These are phyloP conservation scores for Phytophthora meadii DNA, from an alignment of 352 stramenopile genomes.

Conservation along the genomic window DNA sequence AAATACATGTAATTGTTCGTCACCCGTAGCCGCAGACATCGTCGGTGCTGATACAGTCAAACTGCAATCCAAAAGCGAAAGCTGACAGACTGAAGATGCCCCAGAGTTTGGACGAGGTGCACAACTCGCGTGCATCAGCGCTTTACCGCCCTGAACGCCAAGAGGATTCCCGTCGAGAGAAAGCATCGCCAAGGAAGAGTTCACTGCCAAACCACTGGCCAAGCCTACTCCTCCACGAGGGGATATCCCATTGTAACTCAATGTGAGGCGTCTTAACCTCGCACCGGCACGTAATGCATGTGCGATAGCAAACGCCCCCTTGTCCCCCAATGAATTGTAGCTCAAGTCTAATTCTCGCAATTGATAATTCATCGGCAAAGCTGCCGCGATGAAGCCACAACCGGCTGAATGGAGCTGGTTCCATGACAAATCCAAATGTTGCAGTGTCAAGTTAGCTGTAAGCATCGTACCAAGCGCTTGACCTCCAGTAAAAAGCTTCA, in stretches of 20 bases:
- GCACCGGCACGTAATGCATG: slow-evolving; percentile 63
- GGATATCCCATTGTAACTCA: slow-evolving; percentile 77
- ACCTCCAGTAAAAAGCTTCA: slow-evolving; percentile 52
- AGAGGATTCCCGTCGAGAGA: slow-evolving; percentile 69
- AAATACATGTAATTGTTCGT: slow-evolving; percentile 57
- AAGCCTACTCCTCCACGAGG: slow-evolving; percentile 60
- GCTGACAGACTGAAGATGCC: slow-evolving; percentile 38
- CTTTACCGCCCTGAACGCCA: slow-evolving; percentile 58
- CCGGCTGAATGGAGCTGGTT: slow-evolving; percentile 71
- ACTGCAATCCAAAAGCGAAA: slow-evolving; percentile 68
- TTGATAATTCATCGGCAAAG: slow-evolving; percentile 71
- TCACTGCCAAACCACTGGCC: slow-evolving; percentile 58
- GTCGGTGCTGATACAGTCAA: slow-evolving; percentile 29
- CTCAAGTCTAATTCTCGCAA: slow-evolving; percentile 64
- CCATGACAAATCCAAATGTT: slow-evolving; percentile 85
- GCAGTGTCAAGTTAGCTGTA: slow-evolving; percentile 76
- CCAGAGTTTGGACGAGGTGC: slow-evolving; percentile 13
- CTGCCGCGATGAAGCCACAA: slow-evolving; percentile 48
- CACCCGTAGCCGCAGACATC: slow-evolving; percentile 22
- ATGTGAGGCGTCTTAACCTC: slow-evolving; percentile 45
- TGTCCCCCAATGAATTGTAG: slow-evolving; percentile 70
- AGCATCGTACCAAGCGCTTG: slow-evolving; percentile 86
- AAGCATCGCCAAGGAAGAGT: slow-evolving; percentile 54
- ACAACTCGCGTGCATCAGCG: slow-evolving; percentile 66
- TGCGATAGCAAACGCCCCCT: slow-evolving; percentile 63